These are phyloP conservation scores for Chlorella sorokiniana DNA, from an alignment of 139 green algal species.

Conservation along the genomic window DNA sequence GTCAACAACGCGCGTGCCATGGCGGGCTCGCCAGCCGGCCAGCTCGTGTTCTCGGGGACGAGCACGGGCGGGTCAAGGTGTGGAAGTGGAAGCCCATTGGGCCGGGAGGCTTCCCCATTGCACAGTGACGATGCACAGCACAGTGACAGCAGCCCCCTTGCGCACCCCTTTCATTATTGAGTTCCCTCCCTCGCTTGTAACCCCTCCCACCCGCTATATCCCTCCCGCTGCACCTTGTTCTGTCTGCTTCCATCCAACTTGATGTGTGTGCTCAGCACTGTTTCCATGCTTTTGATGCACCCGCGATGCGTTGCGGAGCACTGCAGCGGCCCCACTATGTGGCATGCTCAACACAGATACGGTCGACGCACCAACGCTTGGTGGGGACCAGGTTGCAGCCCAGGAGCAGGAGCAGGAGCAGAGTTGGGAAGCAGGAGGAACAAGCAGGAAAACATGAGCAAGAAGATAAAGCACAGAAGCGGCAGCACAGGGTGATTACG, in stretches of 20 bases:
- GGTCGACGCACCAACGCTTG: too few species aligned
- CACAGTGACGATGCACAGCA: neutral
- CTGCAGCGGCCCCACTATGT: too few species aligned
- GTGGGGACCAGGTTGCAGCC: neutral
- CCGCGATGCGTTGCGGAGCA: too few species aligned
- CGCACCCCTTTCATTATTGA: too few species aligned
- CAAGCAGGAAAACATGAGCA: neutral
- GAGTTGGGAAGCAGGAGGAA: neutral
- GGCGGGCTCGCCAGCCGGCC: constrained; percentile 32
- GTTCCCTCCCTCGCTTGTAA: too few species aligned
- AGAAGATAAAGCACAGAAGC: neutral
- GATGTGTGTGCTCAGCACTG: neutral
- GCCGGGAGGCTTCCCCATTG: constrained; percentile 16
- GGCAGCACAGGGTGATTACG: too few species aligned
- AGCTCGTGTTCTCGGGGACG: constrained; percentile 65
- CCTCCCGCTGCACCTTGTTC: neutral
- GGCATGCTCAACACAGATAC: too few species aligned
- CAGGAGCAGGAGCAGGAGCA: neutral
- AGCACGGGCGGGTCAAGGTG: constrained; percentile 63
- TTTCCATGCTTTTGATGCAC: too few species aligned
- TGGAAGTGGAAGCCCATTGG: constrained; percentile 64
- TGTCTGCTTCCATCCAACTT: neutral
- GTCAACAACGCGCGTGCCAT: constrained; percentile 61
- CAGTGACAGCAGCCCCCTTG: neutral
- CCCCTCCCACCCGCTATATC: neutral